Base-by-base conservation (phyloP, 257 asterid species). In the Parsonsia alboflavescens region DNA sequence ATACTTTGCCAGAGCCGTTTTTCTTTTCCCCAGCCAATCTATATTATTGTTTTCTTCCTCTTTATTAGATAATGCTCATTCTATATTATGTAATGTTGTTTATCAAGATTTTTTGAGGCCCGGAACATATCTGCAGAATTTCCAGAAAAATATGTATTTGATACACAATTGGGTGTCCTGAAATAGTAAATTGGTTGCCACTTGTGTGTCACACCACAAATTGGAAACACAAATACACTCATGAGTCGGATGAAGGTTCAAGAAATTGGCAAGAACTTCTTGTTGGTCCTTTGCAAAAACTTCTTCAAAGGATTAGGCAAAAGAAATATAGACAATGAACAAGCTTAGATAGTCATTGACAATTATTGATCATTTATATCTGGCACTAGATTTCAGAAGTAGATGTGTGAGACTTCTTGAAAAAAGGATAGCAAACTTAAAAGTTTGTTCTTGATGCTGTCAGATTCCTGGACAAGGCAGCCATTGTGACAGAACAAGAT, bases 381-480 rank as follows among this genome's bases (percentile, higher is more conserved):
- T 16, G 57, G 57, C 8, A 52, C 24, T 52, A 17, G 57, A 19
- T 7, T 54, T 54, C 59, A 19, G 28, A 9, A 54, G 12, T 6
- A 53, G 24, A 6, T 53, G 10, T 2, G 28, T 6, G 39, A 1
- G 39, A 33, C 39, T 33, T 33, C 48, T 44, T 44, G 48, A 4
- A 21, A 54, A 21, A 21, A 7, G 10, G 28, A 6, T 54, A 21
- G 4, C 21, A 21, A 54, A 54, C 61, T 6, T 50, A 7, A 33
- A 33, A 33, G 2, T n/a, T 33, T 1, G 39, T 3, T 44, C 9
- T 42, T 68, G 42, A 41, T 71, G 50, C 15, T 62, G 9, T 50
- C 84, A 93, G 98, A 82, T 90, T 89, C 50, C 59, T 92, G 56
- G 96, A 91, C 90, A 92, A 85, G 80, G 98, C 96, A 5, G 95